Conservation (phyloP, 257 asterid species). For the Penstemon eatonii region DNA sequence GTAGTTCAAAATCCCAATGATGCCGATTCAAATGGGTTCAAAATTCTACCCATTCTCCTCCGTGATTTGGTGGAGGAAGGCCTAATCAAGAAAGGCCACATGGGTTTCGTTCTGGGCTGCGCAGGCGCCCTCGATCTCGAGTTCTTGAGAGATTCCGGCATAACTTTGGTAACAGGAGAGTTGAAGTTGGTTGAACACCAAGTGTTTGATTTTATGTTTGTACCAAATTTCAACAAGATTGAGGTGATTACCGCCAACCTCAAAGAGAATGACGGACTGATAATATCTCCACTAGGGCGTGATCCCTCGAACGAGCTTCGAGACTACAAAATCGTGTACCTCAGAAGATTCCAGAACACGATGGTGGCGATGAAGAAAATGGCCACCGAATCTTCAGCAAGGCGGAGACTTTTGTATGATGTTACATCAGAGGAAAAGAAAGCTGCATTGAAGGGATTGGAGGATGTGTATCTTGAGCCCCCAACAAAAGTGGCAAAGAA, state of each 20-base stretch:
- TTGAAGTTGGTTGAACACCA: slow-evolving; percentile 33
- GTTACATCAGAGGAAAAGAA: slow-evolving; percentile 38
- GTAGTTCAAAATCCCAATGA: slow-evolving; percentile 7
- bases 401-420: slow-evolving; percentile 23
- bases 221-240: slow-evolving; percentile 31
- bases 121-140: slow-evolving; percentile 39
- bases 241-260: slow-evolving; percentile 40
- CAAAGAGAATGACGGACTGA: slow-evolving; percentile 48
- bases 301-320: slow-evolving; percentile 42
- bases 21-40: slow-evolving; percentile 26
- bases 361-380: slow-evolving; percentile 63
- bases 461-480: slow-evolving; percentile 52
- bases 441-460: slow-evolving; percentile 46
- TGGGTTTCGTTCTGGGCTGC: slow-evolving; percentile 52
- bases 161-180: slow-evolving; percentile 39
- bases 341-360: slow-evolving; percentile 54
- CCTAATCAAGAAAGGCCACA: slow-evolving; percentile 59
- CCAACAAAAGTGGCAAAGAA: slow-evolving; percentile 26
- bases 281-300: slow-evolving; percentile 46
- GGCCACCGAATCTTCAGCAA: not conserved
- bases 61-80: slow-evolving; percentile 76
- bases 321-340: slow-evolving; percentile 48
- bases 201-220: slow-evolving; percentile 56
- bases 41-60: slow-evolving; percentile 44
- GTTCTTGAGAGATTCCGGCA: slow-evolving; percentile 41